A percentile compares a stretch with the other conserved stretches of the same genome.
Conservation (phyloP, 2,329 filamentous ascomycete genomes). For the Calonectria multiphialidica region DNA sequence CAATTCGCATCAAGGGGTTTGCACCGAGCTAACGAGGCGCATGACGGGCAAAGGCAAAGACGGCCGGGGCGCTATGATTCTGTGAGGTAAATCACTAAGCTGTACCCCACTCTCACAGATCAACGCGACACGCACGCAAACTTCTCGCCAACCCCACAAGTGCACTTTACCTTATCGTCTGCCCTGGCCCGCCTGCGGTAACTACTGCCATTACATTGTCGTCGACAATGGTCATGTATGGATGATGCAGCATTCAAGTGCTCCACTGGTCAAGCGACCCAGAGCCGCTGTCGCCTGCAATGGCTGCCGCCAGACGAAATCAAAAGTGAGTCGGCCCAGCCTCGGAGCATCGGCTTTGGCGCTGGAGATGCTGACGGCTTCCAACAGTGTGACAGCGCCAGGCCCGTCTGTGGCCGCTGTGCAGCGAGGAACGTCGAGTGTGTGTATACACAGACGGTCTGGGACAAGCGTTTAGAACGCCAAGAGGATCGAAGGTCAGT, state of each 20-base stretch:
- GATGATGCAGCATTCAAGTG: constrained; percentile 20
- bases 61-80: not conserved
- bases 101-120: not conserved
- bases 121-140: constrained; percentile 7
- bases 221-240: not conserved
- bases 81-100: not conserved
- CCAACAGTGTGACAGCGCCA: constrained; percentile 35
- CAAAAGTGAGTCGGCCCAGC: constrained; percentile 6
- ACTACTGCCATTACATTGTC: not conserved
- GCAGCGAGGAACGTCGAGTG: constrained; percentile 26
- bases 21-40: not conserved
- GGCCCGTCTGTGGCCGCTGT: constrained; percentile 39
- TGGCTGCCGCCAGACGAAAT: constrained; percentile 24
- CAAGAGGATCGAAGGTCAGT: constrained; percentile 36
- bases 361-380: not conserved
- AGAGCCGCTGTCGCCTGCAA: constrained; percentile 25
- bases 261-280: constrained; percentile 21
- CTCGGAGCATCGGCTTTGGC: not conserved
- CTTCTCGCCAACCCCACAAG: not conserved
- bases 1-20: not conserved
- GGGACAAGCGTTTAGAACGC: constrained; percentile 41
- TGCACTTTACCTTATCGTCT: not conserved
- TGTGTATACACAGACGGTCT: constrained; percentile 36
- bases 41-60: not conserved
- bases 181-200: not conserved